Percentiles rank a stretch among this genome's conserved stretches.
These are phyloP conservation scores for Pelagophyceae sp. DNA, from an alignment of 352 stramenopile species.

Conservation along the genomic window DNA sequence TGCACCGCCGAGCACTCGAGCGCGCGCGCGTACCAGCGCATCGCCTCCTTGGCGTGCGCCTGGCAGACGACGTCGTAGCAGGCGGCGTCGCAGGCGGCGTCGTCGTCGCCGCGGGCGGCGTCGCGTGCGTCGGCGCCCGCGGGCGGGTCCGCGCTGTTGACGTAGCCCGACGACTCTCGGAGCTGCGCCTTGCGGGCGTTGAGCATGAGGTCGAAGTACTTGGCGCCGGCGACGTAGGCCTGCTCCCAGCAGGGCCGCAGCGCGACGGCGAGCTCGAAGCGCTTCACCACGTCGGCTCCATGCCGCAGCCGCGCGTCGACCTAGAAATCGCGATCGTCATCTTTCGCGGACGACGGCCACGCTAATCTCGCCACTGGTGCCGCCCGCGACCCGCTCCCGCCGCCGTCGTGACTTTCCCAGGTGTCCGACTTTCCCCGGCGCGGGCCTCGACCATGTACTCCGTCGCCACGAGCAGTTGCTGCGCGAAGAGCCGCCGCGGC, in stretches of 20 bases:
- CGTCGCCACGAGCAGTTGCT: slow-evolving; percentile 79
- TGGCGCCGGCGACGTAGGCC: slow-evolving; percentile 73
- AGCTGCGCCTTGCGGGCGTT: slow-evolving; percentile 3
- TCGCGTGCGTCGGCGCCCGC: too few species aligned
- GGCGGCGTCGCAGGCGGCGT: neutral
- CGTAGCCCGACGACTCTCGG: neutral
- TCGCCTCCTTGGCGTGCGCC: slow-evolving; percentile 69
- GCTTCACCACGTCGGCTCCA: slow-evolving; percentile 77
- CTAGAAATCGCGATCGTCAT: too few species aligned
- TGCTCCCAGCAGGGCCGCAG: slow-evolving; percentile 86
- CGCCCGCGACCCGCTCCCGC: too few species aligned
- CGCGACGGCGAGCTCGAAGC: slow-evolving; percentile 85
- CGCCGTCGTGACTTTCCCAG: too few species aligned
- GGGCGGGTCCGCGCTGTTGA: neutral
- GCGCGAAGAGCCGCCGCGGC: slow-evolving; percentile 43
- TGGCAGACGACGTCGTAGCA: slow-evolving; percentile 32
- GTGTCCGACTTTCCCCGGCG: too few species aligned
- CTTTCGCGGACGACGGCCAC: too few species aligned
- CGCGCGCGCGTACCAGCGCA: slow-evolving; percentile 83
- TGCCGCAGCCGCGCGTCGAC: slow-evolving; percentile 83
- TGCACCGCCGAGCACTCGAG: slow-evolving; percentile 68
- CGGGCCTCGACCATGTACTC: slow-evolving; percentile 93
- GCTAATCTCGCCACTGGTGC: too few species aligned
- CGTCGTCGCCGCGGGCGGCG: neutral
- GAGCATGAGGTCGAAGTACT: slow-evolving; percentile 80